Evolutionary conservation across 2,329 filamentous ascomycete species (phyloP).

Genomic region (Phialemonium atrogriseum): DNA sequence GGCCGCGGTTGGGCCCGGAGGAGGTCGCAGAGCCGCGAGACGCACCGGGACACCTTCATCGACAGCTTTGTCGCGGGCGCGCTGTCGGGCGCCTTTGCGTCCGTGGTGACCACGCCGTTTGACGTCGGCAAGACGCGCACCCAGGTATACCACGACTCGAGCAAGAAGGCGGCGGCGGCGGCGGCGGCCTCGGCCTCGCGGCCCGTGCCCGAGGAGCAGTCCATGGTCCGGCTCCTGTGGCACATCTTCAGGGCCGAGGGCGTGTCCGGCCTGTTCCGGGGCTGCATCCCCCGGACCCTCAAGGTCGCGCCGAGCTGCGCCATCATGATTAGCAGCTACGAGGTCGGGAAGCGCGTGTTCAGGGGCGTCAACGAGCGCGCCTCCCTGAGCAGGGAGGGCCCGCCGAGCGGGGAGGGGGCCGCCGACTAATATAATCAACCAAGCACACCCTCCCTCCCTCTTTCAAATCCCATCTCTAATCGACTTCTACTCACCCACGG

Average conservation of each 20-base stretch:
- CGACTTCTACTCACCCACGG: no score
- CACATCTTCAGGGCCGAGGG: conserved; percentile 90
- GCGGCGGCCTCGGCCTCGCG: conserved; percentile 23
- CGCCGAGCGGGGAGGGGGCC: background rate
- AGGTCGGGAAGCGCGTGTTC: conserved; percentile 87
- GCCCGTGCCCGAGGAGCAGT: conserved; percentile 59
- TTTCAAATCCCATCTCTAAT: no score
- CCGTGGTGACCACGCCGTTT: conserved; percentile 86
- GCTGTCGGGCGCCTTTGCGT: conserved; percentile 73
- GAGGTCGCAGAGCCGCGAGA: conserved; percentile 56
- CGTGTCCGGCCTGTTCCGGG: conserved; percentile 70
- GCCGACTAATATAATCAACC: no score
- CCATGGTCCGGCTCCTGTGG: conserved; percentile 76
- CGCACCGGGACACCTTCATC: conserved; percentile 67
- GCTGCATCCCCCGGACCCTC: conserved; percentile 83
- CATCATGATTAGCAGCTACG: conserved; percentile 98
- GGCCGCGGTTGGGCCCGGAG: conserved; percentile 33
- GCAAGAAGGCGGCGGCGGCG: conserved; percentile 22
- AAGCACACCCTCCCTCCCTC: no score
- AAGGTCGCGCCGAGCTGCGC: conserved; percentile 96
- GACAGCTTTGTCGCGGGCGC: conserved; percentile 89
- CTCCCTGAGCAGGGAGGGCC: conserved; percentile 15
- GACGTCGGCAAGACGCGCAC: conserved; percentile 96
- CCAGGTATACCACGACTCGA: conserved; percentile 65
- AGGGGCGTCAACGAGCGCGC: conserved; percentile 58